These are phyloP conservation scores for Huntiella decipiens DNA, from an alignment of 2,329 filamentous ascomycete genomes.

Conservation along the genomic window DNA sequence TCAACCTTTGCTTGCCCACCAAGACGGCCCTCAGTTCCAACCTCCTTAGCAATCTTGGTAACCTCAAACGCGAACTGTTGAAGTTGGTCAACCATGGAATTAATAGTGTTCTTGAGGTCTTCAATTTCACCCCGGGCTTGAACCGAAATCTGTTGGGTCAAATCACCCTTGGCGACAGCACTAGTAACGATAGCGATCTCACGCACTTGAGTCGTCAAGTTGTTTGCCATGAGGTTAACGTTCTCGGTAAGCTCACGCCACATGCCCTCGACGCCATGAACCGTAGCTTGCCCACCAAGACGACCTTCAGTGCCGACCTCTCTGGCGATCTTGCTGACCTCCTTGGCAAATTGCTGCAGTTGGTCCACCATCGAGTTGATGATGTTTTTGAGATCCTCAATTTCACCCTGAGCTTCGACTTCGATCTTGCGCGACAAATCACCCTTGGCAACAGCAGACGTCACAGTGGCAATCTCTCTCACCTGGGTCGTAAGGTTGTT, in stretches of 20 bases:
- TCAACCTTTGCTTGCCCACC: slow-evolving; percentile 65
- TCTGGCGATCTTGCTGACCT: slow-evolving; percentile 77
- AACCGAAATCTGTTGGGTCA: slow-evolving; percentile 75
- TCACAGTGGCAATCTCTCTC: slow-evolving; percentile 90
- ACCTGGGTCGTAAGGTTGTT: slow-evolving; percentile 79
- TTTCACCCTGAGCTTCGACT: slow-evolving; percentile 74
- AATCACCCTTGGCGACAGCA: slow-evolving; percentile 35
- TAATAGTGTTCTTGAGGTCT: no score
- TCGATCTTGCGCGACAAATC: slow-evolving; percentile 63
- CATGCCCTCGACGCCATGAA: slow-evolving; percentile 90
- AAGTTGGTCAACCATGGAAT: slow-evolving; percentile 68
- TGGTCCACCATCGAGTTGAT: slow-evolving; percentile 58
- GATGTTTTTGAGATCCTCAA: no score
- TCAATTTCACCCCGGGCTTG: slow-evolving; percentile 61
- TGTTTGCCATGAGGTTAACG: slow-evolving; percentile 31
- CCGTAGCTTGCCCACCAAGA: slow-evolving; percentile 30
- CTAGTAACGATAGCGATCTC: slow-evolving; percentile 95
- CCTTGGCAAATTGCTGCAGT: slow-evolving; percentile 84
- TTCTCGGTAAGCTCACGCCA: slow-evolving; percentile 92
- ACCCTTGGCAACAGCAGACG: slow-evolving; percentile 49
- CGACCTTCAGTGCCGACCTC: slow-evolving; percentile 67
- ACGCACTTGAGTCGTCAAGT: slow-evolving; percentile 88
- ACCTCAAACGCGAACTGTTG: slow-evolving; percentile 94
- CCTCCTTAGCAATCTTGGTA: slow-evolving; percentile 55
- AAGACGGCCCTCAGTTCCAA: no score